Evolutionary conservation across 306 rosid genomes (phyloP).

Genomic region (Glycyrrhiza uralensis): DNA sequence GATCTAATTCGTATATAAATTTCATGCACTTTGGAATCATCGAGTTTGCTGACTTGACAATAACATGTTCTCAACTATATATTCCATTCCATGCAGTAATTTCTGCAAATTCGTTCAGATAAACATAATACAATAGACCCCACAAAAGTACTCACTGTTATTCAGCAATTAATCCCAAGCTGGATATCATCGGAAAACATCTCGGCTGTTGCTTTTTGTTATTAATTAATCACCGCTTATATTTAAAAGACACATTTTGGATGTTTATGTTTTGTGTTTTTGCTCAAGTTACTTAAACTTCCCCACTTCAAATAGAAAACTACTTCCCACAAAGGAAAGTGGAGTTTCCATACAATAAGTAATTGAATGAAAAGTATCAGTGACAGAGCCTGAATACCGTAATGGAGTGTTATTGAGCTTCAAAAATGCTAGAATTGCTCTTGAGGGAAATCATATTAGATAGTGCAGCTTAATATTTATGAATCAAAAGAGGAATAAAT

Average conservation of each 20-base stretch:
- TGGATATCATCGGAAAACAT: neutral
- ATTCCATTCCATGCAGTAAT: neutral
- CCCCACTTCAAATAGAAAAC: neutral
- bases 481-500: neutral
- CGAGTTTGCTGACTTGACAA: no score
- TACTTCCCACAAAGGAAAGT: neutral
- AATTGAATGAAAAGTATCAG: neutral
- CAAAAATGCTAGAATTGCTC: neutral
- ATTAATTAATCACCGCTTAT: neutral
- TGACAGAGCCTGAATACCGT: neutral
- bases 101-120: neutral
- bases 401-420: neutral
- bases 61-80: neutral
- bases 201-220: neutral
- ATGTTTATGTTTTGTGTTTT: conserved; percentile 2
- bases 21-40: neutral
- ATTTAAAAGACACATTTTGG: conserved; percentile 22
- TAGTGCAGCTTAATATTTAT: neutral
- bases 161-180: conserved; percentile 11
- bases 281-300: neutral
- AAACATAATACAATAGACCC: neutral
- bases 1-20: neutral
- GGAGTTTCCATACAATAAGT: neutral
- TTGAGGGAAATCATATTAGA: no score
- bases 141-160: neutral